Evolutionary conservation across 2,329 filamentous ascomycete genomes (phyloP).

Genomic region (Cercospora janseana): DNA sequence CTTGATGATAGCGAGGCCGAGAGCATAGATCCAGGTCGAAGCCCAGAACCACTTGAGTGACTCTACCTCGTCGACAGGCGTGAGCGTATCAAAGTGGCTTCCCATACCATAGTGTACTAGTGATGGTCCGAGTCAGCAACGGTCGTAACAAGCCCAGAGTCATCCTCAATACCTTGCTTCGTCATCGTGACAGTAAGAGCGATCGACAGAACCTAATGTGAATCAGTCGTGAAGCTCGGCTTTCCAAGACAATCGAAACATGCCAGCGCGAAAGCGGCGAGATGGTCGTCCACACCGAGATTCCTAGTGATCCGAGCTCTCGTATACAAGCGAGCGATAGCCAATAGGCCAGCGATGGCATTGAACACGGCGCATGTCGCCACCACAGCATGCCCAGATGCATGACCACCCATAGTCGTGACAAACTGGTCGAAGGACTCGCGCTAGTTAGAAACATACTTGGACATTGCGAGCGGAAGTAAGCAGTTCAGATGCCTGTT

Average conservation of each 20-base stretch:
- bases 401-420: conserved; percentile 12
- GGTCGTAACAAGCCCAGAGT: background rate
- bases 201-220: conserved; percentile 15
- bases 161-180: conserved; percentile 15
- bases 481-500: no score
- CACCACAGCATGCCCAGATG: conserved; percentile 15
- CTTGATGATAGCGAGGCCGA: conserved; percentile 22
- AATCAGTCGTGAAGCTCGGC: conserved; percentile 1
- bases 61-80: conserved; percentile 5
- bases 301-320: conserved; percentile 15
- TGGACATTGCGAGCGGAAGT: background rate
- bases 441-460: no score
- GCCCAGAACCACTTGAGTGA: conserved; percentile 24
- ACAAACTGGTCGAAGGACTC: background rate
- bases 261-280: conserved; percentile 19
- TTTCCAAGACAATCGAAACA: background rate
- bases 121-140: background rate
- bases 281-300: conserved; percentile 23
- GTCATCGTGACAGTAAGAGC: conserved; percentile 20
- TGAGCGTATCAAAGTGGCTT: conserved; percentile 16
- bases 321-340: conserved; percentile 13
- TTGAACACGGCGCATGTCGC: conserved; percentile 14
- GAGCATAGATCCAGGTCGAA: conserved; percentile 20
- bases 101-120: conserved; percentile 27
- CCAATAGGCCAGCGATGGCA: conserved; percentile 15